phyloP scores from a whole-genome alignment of 2,329 filamentous ascomycete species.

The Lachnellula cervina region DNA sequence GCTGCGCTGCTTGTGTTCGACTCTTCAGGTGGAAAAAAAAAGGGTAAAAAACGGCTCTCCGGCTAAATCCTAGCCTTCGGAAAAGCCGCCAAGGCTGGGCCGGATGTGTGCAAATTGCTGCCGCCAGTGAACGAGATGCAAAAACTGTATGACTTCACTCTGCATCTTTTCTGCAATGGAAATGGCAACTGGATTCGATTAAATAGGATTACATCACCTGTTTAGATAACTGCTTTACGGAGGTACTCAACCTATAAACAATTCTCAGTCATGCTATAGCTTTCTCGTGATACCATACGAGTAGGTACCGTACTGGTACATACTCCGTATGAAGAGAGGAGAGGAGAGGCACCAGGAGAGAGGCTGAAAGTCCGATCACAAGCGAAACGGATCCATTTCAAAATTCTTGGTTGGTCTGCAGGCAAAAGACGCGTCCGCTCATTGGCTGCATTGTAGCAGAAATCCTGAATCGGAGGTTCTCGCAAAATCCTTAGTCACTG shows the following conservation, averaged over 20 bases:
- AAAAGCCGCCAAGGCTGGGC: conserved; percentile 11
- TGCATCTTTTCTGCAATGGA: no score
- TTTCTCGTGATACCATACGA: no score
- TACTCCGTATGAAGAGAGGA: no score
- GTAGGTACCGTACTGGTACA: no score
- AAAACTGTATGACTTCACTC: background rate
- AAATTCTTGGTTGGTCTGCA: conserved; percentile 6
- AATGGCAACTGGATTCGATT: no score
- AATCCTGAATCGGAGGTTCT: background rate
- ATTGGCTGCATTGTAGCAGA: background rate
- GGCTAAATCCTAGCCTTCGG: background rate
- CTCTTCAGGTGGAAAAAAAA: conserved; percentile 9
- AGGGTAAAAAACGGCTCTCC: background rate
- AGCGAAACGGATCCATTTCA: background rate
- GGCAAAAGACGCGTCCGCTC: background rate
- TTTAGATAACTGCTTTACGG: no score
- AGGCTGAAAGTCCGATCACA: background rate
- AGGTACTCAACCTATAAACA: no score
- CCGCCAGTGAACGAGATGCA: background rate
- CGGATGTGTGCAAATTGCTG: background rate
- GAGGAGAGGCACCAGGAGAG: no score
- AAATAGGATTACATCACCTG: no score
- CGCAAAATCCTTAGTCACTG: background rate
- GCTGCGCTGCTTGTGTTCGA: no score
- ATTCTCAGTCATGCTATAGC: no score